A percentile compares a stretch with the other conserved stretches of the same genome.
phyloP scores from a whole-genome alignment of 1,284 basidiomycete genomes.

The Cryptococcus hybrid region DNA sequence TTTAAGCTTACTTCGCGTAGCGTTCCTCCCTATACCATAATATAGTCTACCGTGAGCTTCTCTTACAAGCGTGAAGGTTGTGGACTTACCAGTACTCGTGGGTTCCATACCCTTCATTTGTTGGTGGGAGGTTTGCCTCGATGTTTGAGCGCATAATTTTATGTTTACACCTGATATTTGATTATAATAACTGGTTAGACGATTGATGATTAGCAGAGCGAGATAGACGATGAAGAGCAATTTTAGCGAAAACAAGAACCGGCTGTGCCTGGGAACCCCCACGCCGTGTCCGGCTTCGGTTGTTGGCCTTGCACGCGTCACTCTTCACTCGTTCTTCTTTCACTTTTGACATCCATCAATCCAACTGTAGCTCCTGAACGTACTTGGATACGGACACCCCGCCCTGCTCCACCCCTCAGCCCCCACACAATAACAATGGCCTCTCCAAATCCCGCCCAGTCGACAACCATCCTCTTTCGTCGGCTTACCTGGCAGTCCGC shows the following conservation, averaged over 20 bases:
- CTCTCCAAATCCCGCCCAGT: constrained; percentile 26
- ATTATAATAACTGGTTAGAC: too few species aligned
- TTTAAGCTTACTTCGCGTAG: constrained; percentile 60
- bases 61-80: constrained; percentile 8
- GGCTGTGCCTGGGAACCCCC: too few species aligned
- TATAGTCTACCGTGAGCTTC: neutral
- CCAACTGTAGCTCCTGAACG: too few species aligned
- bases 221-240: too few species aligned
- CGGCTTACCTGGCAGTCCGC: constrained; percentile 47
- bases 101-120: constrained; percentile 72
- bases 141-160: constrained; percentile 17
- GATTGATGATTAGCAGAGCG: too few species aligned
- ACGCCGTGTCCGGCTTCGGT: too few species aligned
- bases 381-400: too few species aligned
- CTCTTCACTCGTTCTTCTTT: too few species aligned
- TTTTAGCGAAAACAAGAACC: too few species aligned
- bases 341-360: too few species aligned
- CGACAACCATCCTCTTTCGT: constrained; percentile 44
- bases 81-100: constrained; percentile 67
- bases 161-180: too few species aligned
- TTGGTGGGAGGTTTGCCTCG: constrained; percentile 57
- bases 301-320: too few species aligned
- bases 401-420: neutral
- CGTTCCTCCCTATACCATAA: constrained; percentile 59
- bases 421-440: neutral